Conservation (phyloP, 1,284 basidiomycete species). For the Ceraceosorus guamensis region DNA sequence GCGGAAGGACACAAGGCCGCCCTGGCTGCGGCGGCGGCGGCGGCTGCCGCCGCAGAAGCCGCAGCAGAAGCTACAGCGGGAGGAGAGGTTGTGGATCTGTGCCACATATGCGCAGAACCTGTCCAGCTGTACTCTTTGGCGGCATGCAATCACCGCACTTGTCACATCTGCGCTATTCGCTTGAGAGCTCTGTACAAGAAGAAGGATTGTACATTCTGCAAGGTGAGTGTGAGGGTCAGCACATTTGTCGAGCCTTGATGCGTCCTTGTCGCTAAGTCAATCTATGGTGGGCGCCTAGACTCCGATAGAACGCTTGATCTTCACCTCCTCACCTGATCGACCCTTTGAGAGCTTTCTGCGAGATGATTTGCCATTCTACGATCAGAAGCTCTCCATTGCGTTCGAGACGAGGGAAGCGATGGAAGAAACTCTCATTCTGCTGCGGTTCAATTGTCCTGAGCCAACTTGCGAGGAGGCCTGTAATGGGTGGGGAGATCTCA, state of each 20-base stretch:
- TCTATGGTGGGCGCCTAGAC: conserved; percentile 53
- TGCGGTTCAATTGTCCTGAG: conserved; percentile 58
- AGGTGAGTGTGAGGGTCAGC: conserved; percentile 58
- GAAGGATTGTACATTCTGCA: conserved; percentile 88
- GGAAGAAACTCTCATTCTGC: conserved; percentile 83
- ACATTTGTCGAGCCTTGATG: background rate
- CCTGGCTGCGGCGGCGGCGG: background rate
- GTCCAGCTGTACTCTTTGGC: conserved; percentile 83
- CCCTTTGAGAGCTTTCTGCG: conserved; percentile 29
- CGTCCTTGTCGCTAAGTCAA: background rate
- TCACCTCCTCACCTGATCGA: conserved; percentile 60
- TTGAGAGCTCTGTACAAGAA: conserved; percentile 82
- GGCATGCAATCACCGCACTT: conserved; percentile 84
- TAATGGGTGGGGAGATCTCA: conserved; percentile 80
- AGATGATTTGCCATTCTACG: conserved; percentile 30
- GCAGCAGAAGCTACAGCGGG: conserved; percentile 50
- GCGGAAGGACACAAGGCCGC: background rate
- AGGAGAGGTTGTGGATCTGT: conserved; percentile 52
- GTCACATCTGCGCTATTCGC: conserved; percentile 86
- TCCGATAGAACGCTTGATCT: conserved; percentile 70
- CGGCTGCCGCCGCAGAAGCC: conserved; percentile 5
- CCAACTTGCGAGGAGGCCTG: conserved; percentile 68
- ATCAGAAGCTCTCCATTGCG: conserved; percentile 59
- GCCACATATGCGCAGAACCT: conserved; percentile 93
- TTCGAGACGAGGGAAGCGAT: conserved; percentile 92